A percentile compares a stretch with the other conserved stretches of the same genome.
Conservation (phyloP, 2,329 filamentous ascomycete genomes). For the Fusarium lyarnte region DNA sequence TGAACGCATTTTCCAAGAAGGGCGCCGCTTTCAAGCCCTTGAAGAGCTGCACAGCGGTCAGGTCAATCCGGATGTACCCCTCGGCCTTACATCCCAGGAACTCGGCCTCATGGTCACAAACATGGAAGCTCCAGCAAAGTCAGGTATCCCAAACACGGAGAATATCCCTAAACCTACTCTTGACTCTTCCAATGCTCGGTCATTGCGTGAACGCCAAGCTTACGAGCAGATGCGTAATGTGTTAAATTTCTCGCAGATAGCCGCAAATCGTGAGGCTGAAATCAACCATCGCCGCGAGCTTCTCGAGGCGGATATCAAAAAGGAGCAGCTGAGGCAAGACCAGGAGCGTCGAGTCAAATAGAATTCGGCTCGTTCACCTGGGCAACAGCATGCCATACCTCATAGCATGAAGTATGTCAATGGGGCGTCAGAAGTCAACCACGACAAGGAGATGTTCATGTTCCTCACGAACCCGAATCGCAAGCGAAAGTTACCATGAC, state of each 20-base stretch:
- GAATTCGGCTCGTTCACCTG: constrained; percentile 15
- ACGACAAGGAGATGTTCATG: constrained; percentile 28
- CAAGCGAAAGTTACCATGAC: constrained; percentile 3
- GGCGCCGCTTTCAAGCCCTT: constrained; percentile 28
- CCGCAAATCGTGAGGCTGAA: constrained; percentile 41
- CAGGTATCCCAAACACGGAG: constrained; percentile 7
- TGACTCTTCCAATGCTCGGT: constrained; percentile 1
- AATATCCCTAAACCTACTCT: constrained; percentile 34
- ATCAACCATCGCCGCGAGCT: constrained; percentile 9
- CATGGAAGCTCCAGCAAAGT: constrained; percentile 39
- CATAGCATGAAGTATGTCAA: constrained; percentile 13
- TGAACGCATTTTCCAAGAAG: constrained; percentile 44
- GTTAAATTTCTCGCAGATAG: constrained; percentile 22
- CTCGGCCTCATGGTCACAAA: constrained; percentile 44
- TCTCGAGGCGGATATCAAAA: constrained; percentile 39
- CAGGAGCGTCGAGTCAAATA: constrained; percentile 32
- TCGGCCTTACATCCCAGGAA: constrained; percentile 13
- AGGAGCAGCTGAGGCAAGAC: constrained; percentile 24
- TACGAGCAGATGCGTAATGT: constrained; percentile 36
- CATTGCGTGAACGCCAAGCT: constrained; percentile 38
- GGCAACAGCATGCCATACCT: background rate
- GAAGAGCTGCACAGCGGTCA: background rate
- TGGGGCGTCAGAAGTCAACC: background rate
- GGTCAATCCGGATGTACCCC: background rate
- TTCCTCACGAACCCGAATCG: constrained; percentile 30